Base-by-base conservation (phyloP, 2,329 filamentous ascomycete genomes). In the Endocalyx cinctus region DNA sequence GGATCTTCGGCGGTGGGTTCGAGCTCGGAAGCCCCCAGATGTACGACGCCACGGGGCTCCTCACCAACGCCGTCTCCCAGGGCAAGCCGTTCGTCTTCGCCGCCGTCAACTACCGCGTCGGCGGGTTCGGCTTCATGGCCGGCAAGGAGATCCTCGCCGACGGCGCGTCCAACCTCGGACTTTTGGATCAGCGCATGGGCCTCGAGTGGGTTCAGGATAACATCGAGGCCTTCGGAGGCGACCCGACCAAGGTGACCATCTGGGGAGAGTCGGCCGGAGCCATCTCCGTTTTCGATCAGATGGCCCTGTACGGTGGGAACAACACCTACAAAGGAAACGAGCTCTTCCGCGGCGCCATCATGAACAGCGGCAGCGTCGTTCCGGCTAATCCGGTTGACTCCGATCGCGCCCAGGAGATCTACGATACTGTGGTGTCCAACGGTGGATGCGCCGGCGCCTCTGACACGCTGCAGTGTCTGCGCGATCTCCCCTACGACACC, bases 171-270 rank as follows among this genome's bases (percentile, higher is more conserved):
- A 90, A 89, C 51, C 56, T 87, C 4, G 85, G 85, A 4, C 68
- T 86, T 4, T 66, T 84, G 0, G 85, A 90, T 49, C 84, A 89
- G 48, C 70, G 82, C 20, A 67, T 84, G 43, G 84, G 74, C 0
- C 65, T 90, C 6, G 62, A 88, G 52, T 90, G 85, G 85, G 74
- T 86, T 1, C 77, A 82, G 6, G 82, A 87, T 47, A 87, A 89
- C 45, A 87, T 90, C 36, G 77, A 64, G 1, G 69, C 76, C 0
- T 94, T 92, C 51, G 87, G 87, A 8, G 87, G 87, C 11, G 84
- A 90, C 52, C 80, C 84, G 0, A 65, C 68, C n/a, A 84, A 83
- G 54, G 83, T 89, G 5, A 89, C 84, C 0, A 81, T 90, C 38
- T 87, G 81, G 80, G 85, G 85, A 17, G 79, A 89, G 52, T 79